These are phyloP conservation scores for Kodamaea suecica DNA, from an alignment of 1,139 yeast species.

Conservation along the genomic window DNA sequence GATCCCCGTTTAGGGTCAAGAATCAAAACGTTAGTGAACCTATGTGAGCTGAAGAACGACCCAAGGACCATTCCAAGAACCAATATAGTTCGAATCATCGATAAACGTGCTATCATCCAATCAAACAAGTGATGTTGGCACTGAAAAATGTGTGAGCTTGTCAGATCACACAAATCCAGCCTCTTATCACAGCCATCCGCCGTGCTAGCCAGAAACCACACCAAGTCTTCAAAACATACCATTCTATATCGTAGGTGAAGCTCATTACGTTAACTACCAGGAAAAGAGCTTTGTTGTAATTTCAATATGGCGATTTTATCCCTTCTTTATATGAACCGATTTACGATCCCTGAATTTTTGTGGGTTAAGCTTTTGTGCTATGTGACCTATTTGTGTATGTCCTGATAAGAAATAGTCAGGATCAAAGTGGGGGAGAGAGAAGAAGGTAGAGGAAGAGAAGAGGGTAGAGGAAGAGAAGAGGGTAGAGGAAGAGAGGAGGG, in stretches of 20 bases:
- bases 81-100: too few relatives aligned
- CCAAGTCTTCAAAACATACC: conserved; percentile 20
- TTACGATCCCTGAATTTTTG: conserved; percentile 10
- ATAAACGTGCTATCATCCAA: too few relatives aligned
- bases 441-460: too few relatives aligned
- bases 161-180: neutral
- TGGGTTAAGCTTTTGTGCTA: neutral
- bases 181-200: neutral
- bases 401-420: conserved; percentile 1
- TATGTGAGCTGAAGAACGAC: too few relatives aligned
- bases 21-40: too few relatives aligned
- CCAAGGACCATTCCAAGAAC: too few relatives aligned
- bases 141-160: too few relatives aligned
- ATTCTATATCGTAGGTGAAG: conserved; percentile 17
- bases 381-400: conserved; percentile 1
- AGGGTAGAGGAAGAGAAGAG: too few relatives aligned
- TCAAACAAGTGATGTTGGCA: too few relatives aligned
- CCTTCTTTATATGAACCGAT: neutral
- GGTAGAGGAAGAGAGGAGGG: too few relatives aligned
- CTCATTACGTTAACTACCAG: conserved; percentile 1
- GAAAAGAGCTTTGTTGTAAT: neutral
- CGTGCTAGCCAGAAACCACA: neutral
- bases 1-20: too few relatives aligned
- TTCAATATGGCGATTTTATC: neutral
- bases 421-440: too few relatives aligned